Evolutionary conservation across 768 basidiomycete genomes (phyloP), one percentile per base, ranked within the genome.

Genomic region (Candolleomyces aberdarensis): DNA sequence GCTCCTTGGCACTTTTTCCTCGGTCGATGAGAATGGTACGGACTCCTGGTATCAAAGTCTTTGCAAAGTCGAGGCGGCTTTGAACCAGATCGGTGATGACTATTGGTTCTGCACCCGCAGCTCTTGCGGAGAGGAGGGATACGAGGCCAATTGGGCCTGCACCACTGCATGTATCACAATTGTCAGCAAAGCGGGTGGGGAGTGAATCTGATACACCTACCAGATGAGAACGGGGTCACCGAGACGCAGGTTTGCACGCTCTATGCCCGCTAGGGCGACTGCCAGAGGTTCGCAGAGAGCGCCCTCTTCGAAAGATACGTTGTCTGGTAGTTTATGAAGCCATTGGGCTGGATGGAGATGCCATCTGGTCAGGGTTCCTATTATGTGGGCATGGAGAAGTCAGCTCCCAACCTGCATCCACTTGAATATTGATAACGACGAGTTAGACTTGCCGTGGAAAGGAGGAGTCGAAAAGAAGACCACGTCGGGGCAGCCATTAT

Each of bases 381-480:
- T 1, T 3, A 1, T 3, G 39, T n/a, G 43, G 14, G n/a, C 8
- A 36, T 14, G 43, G 31, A 17, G 13, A 19, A 20, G 41, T 44
- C 4, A 26, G 26, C 13, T 26, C 20, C 48, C 48, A 19, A 11
- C 41, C 1, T 13, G 2, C 41, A n/a, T 13, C 1, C 5, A 43
- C 41, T 43, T 43, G 41, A 43, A 13, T 10, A 10, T n/a, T 14
- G 8, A 19, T 14, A 2, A 13, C 22, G 3, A 48, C 47, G 4
- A 47, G 7, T 36, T 32, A 1, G 32, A 57, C 71, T 36, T 61
- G 84, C 86, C 86, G 62, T 87, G 86, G 72, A 77, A 87, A 5
- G 87, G 87, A 20, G 87, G 87, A 0, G 87, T 88, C 11, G 87
- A 88, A 69, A 88, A 86, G 73, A 88, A 88, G 39, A 87, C 86